Percentiles rank a stretch among this genome's conserved stretches.
Evolutionary conservation across 257 asterid species (phyloP).

Genomic region (Solanum ahanhuiri): DNA sequence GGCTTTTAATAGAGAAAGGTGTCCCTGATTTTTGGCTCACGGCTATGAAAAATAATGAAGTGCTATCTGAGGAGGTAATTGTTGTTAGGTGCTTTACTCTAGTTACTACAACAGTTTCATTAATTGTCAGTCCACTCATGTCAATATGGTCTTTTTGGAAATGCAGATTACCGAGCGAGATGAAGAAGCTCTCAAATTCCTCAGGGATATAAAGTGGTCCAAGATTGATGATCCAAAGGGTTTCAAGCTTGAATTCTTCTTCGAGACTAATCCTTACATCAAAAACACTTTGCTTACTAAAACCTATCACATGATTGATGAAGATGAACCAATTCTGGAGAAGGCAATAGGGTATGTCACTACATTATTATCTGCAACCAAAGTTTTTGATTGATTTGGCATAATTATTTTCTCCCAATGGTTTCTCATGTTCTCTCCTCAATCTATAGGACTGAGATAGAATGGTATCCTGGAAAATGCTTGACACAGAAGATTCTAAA

Average conservation of each 20-base stretch:
- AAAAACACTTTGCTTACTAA: conserved; percentile 59
- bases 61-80: conserved; percentile 8
- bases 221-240: conserved; percentile 21
- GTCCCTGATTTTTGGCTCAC: conserved; percentile 16
- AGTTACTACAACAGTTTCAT: neutral
- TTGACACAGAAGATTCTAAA: conserved; percentile 15
- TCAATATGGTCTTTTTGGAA: neutral
- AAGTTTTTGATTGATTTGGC: neutral
- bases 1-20: conserved; percentile 11
- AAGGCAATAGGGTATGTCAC: conserved; percentile 11
- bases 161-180: conserved; percentile 60
- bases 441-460: conserved; percentile 11
- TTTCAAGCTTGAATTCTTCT: conserved; percentile 14
- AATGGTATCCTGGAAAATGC: conserved; percentile 13
- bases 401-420: neutral
- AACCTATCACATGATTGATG: conserved; percentile 88
- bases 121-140: neutral
- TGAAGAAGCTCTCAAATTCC: conserved; percentile 16
- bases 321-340: conserved; percentile 85
- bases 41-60: conserved; percentile 10
- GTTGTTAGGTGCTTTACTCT: neutral
- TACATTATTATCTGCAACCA: neutral
- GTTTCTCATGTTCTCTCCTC: neutral
- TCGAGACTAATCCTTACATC: conserved; percentile 56
- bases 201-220: conserved; percentile 17